Base-by-base conservation (phyloP, 768 basidiomycete genomes). In the Xerocomellus intermedius region DNA sequence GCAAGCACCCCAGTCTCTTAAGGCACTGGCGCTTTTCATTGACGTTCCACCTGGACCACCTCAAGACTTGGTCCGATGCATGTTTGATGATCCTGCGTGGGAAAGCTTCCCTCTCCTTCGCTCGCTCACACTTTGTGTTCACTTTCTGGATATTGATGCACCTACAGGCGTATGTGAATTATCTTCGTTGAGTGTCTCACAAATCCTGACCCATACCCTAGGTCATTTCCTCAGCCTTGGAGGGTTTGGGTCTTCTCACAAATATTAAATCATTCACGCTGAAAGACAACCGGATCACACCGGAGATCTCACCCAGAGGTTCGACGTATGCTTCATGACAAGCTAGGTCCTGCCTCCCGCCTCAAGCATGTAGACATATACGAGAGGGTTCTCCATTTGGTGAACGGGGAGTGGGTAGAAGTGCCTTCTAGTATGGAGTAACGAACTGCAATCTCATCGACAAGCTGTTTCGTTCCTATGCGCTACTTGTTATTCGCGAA, bases 391-490 rank as follows among this genome's bases (percentile, higher is more conserved):
- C 9, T 58, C 9, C 21, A 13, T 48, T 37, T 50, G 26, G 51
- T 55, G 28, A 46, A 58, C 16, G 54, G 54, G 19, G 30, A 48
- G n/a, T 63, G 61, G 61, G 41, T 26, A 9, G 13, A 44, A 22
- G 33, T n/a, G 16, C n/a, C 43, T 45, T 16, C 30, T 48, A 28
- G 37, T 28, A 30, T 5, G 1, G 9, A 17, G 4, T 32, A 39
- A n/a, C 12, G 5, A 28, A 26, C 2, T n/a, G 16, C 30, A 28
- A 35, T 33, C 12, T 7, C 30, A 42, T 42, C 13, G 16, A 30
- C 13, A 22, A 16, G 32, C 2, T 43, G 14, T 14, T 26, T 17
- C 8, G 2, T 49, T 26, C 17, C 13, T 14, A 12, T 2, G 30
- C 9, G 10, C 9, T 16, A 22, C 14, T 9, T 9, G 8, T 32